Percentiles rank a stretch among this genome's conserved stretches.
phyloP scores from a whole-genome alignment of 495 filamentous ascomycete genomes.

The Darksidea phi region DNA sequence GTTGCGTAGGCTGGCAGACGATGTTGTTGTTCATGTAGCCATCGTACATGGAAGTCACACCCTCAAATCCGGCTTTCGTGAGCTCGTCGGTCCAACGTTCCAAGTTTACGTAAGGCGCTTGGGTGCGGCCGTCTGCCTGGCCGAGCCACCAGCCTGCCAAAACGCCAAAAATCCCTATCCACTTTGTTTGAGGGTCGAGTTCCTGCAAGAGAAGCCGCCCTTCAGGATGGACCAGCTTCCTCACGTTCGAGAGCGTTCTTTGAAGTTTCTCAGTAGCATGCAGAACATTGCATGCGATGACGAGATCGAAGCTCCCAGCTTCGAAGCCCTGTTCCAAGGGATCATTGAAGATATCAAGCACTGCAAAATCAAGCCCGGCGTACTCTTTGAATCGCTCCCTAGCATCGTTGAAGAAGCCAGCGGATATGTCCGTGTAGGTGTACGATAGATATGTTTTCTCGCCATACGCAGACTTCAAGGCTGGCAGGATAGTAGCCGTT shows the following conservation, averaged over 20 bases:
- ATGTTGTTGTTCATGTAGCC: neutral
- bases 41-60: neutral
- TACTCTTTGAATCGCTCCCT: neutral
- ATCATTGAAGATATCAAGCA: neutral
- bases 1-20: neutral
- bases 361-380: too few relatives aligned
- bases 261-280: constrained; percentile 12
- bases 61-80: neutral
- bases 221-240: constrained; percentile 7
- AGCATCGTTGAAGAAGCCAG: neutral
- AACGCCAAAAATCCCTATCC: constrained; percentile 5
- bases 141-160: constrained; percentile 18
- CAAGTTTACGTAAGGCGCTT: constrained; percentile 3
- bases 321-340: too few relatives aligned
- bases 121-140: neutral
- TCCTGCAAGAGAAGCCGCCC: constrained; percentile 15
- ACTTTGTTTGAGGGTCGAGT: neutral
- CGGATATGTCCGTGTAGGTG: constrained; percentile 2
- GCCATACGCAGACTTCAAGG: neutral
- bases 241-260: constrained; percentile 15
- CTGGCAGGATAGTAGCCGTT: neutral
- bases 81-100: constrained; percentile 1
- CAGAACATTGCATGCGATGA: constrained; percentile 17
- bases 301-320: too few relatives aligned
- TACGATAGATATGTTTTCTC: neutral